Evolutionary conservation across 2,329 filamentous ascomycete species (phyloP), one percentile per base, ranked within the genome.

Genomic region (Phaeosphaeriaceae sp.): DNA sequence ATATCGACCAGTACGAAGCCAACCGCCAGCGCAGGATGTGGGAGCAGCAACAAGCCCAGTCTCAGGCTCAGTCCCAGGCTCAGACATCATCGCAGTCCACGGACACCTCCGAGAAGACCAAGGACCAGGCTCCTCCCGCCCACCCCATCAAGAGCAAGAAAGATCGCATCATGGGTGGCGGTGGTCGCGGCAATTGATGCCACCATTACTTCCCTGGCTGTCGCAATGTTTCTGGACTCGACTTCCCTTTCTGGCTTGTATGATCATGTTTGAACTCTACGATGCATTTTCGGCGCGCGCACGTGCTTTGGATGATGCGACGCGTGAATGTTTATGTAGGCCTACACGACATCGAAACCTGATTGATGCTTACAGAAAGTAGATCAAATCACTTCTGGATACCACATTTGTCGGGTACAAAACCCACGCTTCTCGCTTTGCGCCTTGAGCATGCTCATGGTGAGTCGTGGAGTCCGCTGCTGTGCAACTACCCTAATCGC

Each of bases 1-100:
- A 92, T 75, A 83, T 92, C 41, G 87, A 88, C 41, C 81, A 85
- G 53, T 91, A 91, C 78, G 89, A 92, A 71, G 88, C 89, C 73
- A 83, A 83, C 25, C 84, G 87, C 60, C 63, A 72, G 56, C 74
- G 70, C 53, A 74, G 70, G 45, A 55, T 70, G 13, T 71, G 68
- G 65, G 73, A 75, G 51, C 63, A 62, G 48, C 58, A 61, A 45
- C 57, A 60, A 46, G 55, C 58, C 9, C 57, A 60, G 45, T 53
- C 58, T 7, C 55, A 58, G 15, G 51, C 61, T 31, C 25, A 31
- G 25, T 7, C n/a, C n/a, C n/a, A n/a, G n/a, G n/a, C 20, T 31
- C 54, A 61, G n/a, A 47, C 51, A 24, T 57, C 63, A 4, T 61
- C 67, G 0, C 68, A 70, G 52, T 62, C 71, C 2, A 56, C 61